These are phyloP conservation scores for Barnettozyma californica DNA, from an alignment of 805 yeast genomes.

Conservation along the genomic window DNA sequence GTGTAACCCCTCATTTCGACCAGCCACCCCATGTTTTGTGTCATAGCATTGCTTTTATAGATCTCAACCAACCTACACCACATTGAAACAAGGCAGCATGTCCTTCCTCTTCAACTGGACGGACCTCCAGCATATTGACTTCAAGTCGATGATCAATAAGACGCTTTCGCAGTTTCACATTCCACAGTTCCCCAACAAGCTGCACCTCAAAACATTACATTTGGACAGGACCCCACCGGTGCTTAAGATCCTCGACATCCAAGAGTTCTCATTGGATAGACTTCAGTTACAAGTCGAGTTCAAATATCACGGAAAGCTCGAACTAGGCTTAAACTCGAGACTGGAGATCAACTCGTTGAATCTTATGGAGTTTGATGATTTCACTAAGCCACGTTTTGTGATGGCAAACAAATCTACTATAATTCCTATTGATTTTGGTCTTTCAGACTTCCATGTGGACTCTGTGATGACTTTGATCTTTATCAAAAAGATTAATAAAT, in stretches of 20 bases:
- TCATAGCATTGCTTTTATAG: neutral
- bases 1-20: neutral
- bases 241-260: conserved; percentile 20
- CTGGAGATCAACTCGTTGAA: conserved; percentile 23
- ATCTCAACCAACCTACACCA: neutral
- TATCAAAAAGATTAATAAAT: conserved; percentile 13
- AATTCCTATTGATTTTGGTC: conserved; percentile 23
- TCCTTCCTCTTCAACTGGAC: conserved; percentile 23
- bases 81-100: conserved; percentile 9
- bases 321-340: conserved; percentile 16
- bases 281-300: conserved; percentile 23
- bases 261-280: conserved; percentile 15
- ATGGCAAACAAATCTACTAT: conserved; percentile 20
- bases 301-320: conserved; percentile 19
- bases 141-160: conserved; percentile 19
- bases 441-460: conserved; percentile 17
- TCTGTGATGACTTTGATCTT: conserved; percentile 20
- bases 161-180: conserved; percentile 15
- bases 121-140: conserved; percentile 16
- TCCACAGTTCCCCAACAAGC: conserved; percentile 19
- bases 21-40: neutral
- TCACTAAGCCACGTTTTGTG: conserved; percentile 24
- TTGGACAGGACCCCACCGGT: conserved; percentile 17
- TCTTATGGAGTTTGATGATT: conserved; percentile 21
- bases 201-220: conserved; percentile 13